phyloP scores from a whole-genome alignment of 2,329 filamentous ascomycete genomes.

The Westerdykella aurantiaca region DNA sequence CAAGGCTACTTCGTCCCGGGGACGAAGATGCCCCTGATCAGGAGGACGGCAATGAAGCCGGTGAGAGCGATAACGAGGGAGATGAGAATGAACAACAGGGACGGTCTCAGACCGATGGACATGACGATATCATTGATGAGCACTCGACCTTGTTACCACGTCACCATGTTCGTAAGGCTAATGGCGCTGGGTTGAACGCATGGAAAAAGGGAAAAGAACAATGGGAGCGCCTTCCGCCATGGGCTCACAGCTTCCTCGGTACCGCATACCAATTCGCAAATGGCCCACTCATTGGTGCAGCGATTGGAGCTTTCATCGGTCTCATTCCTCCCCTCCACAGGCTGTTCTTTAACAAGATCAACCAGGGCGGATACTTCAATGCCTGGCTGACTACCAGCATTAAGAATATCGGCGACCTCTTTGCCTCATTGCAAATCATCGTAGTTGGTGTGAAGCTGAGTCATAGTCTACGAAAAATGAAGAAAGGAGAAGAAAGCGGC shows the following conservation, averaged over 20 bases:
- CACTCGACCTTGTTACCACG: constrained; percentile 49
- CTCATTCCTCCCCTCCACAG: constrained; percentile 54
- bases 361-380: constrained; percentile 58
- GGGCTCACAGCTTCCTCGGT: constrained; percentile 37
- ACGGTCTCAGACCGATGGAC: constrained; percentile 14
- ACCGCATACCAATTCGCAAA: constrained; percentile 53
- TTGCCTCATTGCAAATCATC: constrained; percentile 60
- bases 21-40: constrained; percentile 40
- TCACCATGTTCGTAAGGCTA: constrained; percentile 23
- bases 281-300: constrained; percentile 55
- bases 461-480: constrained; percentile 46
- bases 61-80: constrained; percentile 11
- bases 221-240: constrained; percentile 34
- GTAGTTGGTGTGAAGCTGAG: constrained; percentile 62
- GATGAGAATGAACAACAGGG: constrained; percentile 17
- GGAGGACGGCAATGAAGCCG: constrained; percentile 12
- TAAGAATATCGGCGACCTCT: constrained; percentile 58
- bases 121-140: constrained; percentile 37
- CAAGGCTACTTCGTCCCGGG: constrained; percentile 49
- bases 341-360: constrained; percentile 55
- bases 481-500: constrained; percentile 38
- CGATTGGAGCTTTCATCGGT: constrained; percentile 55
- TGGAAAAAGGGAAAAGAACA: constrained; percentile 31
- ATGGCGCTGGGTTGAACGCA: constrained; percentile 26
- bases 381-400: constrained; percentile 61